Conservation (phyloP, 768 basidiomycete species). For the Boletus sp. region DNA sequence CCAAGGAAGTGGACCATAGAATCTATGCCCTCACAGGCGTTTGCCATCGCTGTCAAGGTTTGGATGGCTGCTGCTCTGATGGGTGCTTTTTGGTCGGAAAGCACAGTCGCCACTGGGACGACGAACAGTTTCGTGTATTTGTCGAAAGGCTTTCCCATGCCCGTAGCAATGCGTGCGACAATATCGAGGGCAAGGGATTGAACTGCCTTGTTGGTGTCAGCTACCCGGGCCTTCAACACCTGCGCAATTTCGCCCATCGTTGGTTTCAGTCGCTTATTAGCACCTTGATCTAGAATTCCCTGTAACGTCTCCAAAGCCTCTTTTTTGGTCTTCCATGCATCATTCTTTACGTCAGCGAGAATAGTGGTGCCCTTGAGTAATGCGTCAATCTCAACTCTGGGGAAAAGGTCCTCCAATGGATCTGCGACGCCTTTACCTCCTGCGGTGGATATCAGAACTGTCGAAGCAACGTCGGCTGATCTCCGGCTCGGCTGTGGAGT, state of each 20-base stretch:
- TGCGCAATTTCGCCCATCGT: conserved; percentile 90
- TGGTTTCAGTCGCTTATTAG: conserved; percentile 89
- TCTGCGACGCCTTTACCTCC: conserved; percentile 47
- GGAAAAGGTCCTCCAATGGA: conserved; percentile 91
- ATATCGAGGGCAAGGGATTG: conserved; percentile 89
- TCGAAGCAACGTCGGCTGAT: conserved; percentile 68
- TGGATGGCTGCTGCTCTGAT: conserved; percentile 76
- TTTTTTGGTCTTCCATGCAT: conserved; percentile 96
- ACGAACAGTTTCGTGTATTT: conserved; percentile 79
- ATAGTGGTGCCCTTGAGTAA: conserved; percentile 82
- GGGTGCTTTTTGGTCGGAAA: conserved; percentile 90
- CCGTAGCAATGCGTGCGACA: conserved; percentile 82
- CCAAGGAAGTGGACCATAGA: conserved; percentile 74
- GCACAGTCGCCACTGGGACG: conserved; percentile 72
- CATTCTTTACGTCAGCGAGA: conserved; percentile 80
- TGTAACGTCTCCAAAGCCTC: conserved; percentile 87
- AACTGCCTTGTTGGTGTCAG: conserved; percentile 92
- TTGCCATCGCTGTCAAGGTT: conserved; percentile 78
- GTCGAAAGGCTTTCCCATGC: conserved; percentile 96
- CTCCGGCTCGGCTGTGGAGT: conserved; percentile 76
- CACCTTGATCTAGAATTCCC: conserved; percentile 81
- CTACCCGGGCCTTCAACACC: conserved; percentile 82
- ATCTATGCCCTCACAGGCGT: conserved; percentile 82
- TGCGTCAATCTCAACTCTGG: conserved; percentile 88
- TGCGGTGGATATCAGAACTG: conserved; percentile 42